phyloP scores from a whole-genome alignment of 129 eudicot genomes.

The Chrysanthemum makinoi region DNA sequence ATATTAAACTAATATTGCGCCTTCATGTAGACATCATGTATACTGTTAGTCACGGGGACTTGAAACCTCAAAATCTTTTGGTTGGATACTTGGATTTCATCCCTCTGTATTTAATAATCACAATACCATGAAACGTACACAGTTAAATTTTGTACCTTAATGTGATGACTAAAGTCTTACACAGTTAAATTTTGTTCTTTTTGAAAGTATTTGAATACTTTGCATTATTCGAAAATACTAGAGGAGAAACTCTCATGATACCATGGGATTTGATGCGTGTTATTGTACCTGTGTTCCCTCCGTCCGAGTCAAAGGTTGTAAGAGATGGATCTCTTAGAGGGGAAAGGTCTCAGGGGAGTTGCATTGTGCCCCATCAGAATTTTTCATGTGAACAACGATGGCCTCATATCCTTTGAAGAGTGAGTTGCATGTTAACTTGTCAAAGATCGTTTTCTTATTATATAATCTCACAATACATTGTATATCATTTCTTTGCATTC shows the following conservation, averaged over 20 bases:
- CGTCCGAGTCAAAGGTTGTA: slow-evolving; percentile 75
- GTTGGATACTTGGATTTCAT: no score
- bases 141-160: slow-evolving; percentile 3
- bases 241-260: slow-evolving; percentile 70
- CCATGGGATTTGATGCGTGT: slow-evolving; percentile 92
- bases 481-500: neutral
- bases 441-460: neutral
- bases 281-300: slow-evolving; percentile 89
- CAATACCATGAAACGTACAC: no score
- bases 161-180: slow-evolving; percentile 15
- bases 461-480: slow-evolving; percentile 1
- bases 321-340: slow-evolving; percentile 81
- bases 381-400: slow-evolving; percentile 72
- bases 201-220: slow-evolving; percentile 77
- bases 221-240: slow-evolving; percentile 48
- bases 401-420: slow-evolving; percentile 79
- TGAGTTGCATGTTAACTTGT: slow-evolving; percentile 13
- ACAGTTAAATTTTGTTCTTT: slow-evolving; percentile 15
- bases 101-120: no score
- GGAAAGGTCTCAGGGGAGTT: slow-evolving; percentile 70
- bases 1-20: no score
- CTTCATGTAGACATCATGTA: no score
- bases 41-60: no score
- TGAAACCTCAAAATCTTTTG: no score
- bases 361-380: slow-evolving; percentile 67